Percentiles rank a stretch among this genome's conserved stretches.
Evolutionary conservation across 306 rosid species (phyloP).

Genomic region (Corylus avellana): DNA sequence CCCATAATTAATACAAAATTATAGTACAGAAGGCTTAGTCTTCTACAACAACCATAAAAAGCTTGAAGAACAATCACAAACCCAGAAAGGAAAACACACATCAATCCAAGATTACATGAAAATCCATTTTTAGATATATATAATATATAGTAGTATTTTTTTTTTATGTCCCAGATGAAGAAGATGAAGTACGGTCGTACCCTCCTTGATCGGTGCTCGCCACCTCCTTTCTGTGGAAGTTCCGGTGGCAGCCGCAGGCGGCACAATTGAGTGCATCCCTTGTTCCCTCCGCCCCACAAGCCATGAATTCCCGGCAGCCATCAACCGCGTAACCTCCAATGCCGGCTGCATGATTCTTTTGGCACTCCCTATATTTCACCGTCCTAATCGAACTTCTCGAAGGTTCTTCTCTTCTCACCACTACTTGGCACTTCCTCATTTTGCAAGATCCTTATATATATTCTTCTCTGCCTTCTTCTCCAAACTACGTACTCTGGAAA

Average conservation of each 20-base stretch:
- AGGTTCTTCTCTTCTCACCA: conserved; percentile 62
- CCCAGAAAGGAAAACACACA: conserved; percentile 26
- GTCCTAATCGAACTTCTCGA: conserved; percentile 32
- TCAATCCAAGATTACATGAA: background rate
- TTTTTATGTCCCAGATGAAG: conserved; percentile 41
- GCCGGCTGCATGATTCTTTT: conserved; percentile 90
- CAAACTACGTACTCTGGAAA: conserved; percentile 17
- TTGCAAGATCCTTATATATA: background rate
- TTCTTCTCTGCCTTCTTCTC: background rate
- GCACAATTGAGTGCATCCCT: conserved; percentile 71
- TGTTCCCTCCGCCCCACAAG: conserved; percentile 63
- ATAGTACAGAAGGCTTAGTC: background rate
- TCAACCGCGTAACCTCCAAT: conserved; percentile 91
- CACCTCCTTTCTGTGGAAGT: conserved; percentile 70
- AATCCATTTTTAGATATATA: background rate
- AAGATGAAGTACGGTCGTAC: conserved; percentile 51
- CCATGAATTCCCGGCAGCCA: conserved; percentile 95
- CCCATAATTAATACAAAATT: too few relatives aligned
- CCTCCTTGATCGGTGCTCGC: conserved; percentile 44
- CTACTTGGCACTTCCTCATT: conserved; percentile 93
- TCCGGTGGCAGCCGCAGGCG: conserved; percentile 91
- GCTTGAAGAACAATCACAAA: conserved; percentile 15
- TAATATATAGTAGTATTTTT: background rate
- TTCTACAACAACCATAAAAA: background rate
- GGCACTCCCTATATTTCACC: conserved; percentile 86